A percentile compares a stretch with the other conserved stretches of the same genome.
Conservation (phyloP, 164 flowering plant genomes). For the Annona cherimola region DNA sequence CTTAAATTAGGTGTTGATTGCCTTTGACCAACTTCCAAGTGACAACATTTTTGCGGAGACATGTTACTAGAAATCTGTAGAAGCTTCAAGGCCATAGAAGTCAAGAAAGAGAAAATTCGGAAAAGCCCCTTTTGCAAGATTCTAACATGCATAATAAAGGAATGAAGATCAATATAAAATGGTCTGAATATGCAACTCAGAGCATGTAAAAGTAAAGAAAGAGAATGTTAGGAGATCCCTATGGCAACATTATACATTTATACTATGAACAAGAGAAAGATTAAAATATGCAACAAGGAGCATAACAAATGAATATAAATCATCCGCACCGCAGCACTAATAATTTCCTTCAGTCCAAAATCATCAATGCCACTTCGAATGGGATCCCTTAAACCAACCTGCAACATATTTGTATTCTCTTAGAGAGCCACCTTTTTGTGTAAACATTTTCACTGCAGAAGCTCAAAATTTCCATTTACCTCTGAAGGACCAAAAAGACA, state of each 20-base stretch:
- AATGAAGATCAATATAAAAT: background rate
- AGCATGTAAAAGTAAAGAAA: background rate
- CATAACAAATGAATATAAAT: conserved; percentile 3
- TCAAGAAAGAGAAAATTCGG: background rate
- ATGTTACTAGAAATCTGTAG: background rate
- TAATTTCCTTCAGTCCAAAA: conserved; percentile 64
- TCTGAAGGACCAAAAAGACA: conserved; percentile 99
- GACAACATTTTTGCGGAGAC: background rate
- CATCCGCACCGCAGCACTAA: conserved; percentile 74
- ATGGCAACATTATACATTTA: background rate
- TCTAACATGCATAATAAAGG: too few species aligned
- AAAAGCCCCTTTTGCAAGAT: background rate
- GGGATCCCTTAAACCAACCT: conserved; percentile 96
- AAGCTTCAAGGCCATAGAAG: background rate
- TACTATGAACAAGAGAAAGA: too few species aligned
- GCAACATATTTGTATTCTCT: background rate
- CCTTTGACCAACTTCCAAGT: background rate
- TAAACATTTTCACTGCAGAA: background rate
- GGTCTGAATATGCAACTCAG: background rate
- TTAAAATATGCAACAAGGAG: background rate
- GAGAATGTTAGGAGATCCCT: background rate
- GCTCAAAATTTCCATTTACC: conserved; percentile 30
- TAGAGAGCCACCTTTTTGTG: background rate
- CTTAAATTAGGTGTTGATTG: background rate
- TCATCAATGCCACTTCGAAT: conserved; percentile 76